A percentile compares a stretch with the other conserved stretches of the same genome.
Conservation (phyloP, 106 monocot genomes). For the Dendrobium huoshanense region DNA sequence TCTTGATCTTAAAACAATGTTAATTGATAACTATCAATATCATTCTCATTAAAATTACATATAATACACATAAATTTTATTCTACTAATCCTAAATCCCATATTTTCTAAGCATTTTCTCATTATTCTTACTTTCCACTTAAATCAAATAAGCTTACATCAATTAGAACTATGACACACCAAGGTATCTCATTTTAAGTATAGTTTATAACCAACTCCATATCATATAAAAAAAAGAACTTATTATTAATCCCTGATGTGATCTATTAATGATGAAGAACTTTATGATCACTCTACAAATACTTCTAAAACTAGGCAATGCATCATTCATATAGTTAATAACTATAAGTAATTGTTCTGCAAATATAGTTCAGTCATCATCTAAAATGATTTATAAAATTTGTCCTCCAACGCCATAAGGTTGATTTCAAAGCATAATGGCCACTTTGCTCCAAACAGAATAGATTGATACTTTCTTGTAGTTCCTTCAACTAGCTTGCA, state of each 20-base stretch:
- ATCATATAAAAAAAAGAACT: neutral
- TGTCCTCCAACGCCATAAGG: neutral
- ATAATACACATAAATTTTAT: neutral
- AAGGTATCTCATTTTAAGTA: neutral
- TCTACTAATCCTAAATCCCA: neutral
- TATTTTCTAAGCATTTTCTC: no score
- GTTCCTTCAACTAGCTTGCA: neutral
- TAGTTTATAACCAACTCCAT: neutral
- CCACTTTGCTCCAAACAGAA: neutral
- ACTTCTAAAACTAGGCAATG: neutral
- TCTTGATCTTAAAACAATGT: no score
- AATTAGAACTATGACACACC: neutral
- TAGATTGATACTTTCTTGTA: neutral
- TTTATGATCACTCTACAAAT: neutral
- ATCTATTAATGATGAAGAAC: neutral
- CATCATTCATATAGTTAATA: neutral
- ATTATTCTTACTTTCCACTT: neutral
- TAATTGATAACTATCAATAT: neutral
- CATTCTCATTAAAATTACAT: neutral
- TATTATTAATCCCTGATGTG: neutral
- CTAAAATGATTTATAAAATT: neutral
- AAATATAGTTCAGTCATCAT: neutral
- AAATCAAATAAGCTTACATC: neutral
- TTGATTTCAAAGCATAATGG: neutral
- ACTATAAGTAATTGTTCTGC: neutral